Percentiles rank a stretch among this genome's conserved stretches.
phyloP scores from a whole-genome alignment of 257 asterid species.

The Ilex asprella region DNA sequence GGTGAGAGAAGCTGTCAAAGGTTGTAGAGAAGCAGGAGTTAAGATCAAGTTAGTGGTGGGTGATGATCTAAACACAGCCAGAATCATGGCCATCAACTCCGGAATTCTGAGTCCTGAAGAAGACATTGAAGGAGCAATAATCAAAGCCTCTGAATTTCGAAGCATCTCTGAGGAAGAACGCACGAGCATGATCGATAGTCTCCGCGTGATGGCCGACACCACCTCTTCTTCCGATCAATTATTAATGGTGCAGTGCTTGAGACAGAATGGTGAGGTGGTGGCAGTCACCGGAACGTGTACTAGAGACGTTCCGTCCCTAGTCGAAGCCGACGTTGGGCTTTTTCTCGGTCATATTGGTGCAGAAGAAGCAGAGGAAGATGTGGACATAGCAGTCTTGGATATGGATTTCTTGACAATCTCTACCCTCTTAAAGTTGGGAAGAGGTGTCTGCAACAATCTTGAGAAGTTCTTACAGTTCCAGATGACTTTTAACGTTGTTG shows the following conservation, averaged over 20 bases:
- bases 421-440: conserved; percentile 24
- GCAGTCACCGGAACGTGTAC: conserved; percentile 14
- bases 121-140: conserved; percentile 12
- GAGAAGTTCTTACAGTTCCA: conserved; percentile 26
- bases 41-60: conserved; percentile 26
- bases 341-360: conserved; percentile 10
- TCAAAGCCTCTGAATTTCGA: conserved; percentile 27
- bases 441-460: conserved; percentile 16
- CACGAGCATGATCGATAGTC: conserved; percentile 11
- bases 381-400: conserved; percentile 11
- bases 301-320: conserved; percentile 31
- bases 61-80: conserved; percentile 23
- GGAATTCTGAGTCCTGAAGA: conserved; percentile 29
- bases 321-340: conserved; percentile 40
- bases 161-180: conserved; percentile 17
- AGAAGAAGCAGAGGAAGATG: conserved; percentile 13
- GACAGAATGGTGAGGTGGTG: conserved; percentile 20
- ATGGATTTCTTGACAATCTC: conserved; percentile 14
- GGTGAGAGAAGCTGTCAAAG: conserved; percentile 20
- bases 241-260: conserved; percentile 26
- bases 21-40: conserved; percentile 18
- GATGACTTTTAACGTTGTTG: conserved; percentile 26
- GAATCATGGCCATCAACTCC: conserved; percentile 29
- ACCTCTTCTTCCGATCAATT: conserved; percentile 31
- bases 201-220: conserved; percentile 25